Base-by-base conservation (phyloP, 192 early-diverging fungal species). In the Coemansia sp. region DNA sequence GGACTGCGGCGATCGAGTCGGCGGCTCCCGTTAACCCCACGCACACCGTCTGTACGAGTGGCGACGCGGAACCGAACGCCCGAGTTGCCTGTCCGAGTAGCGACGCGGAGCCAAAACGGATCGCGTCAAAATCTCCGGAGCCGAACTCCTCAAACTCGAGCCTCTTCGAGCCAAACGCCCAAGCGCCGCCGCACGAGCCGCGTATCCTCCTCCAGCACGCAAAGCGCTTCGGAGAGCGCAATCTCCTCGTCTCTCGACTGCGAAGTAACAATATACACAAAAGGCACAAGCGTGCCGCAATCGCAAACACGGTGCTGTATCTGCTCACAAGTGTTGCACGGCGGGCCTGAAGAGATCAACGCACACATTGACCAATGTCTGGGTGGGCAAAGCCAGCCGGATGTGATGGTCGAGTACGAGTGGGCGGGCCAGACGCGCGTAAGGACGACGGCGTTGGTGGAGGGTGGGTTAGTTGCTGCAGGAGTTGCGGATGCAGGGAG, bases 391-490 rank as follows among this genome's bases (percentile, higher is more conserved):
- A 15, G 12, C 15, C 12, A 43, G 0, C 41, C 41, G 37, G 21
- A 51, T 19, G 49, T 8, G 4, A 88, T 86, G 73, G 89, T 92
- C 27, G 87, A 89, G 61, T 94, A 95, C 41, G 86, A 84, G 29
- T 94, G 92, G 91, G 89, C 86, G 1, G 93, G 94, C 2, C 86
- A 92, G 71, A 84, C 82, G 3, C 85, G 93, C 3, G 83, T 95
- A 11, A 83, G 94, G 6, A 89, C 88, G 2, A 89, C 92, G 0
- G 83, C 93, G 0, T 76, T 95, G 74, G 73, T 94, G 63, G 89
- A 94, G 65, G 93, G 93, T 37, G 89, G 91, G 12, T 49, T 63
- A 51, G 61, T 65, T 1, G 57, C 63, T 1, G 25, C 29, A 15
- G 53, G 53, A 0, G 11, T 55, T 6, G 53, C 24, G 15, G 47